Conservation (phyloP, 306 rosid genomes). For the Pyrus pyrifolia region DNA sequence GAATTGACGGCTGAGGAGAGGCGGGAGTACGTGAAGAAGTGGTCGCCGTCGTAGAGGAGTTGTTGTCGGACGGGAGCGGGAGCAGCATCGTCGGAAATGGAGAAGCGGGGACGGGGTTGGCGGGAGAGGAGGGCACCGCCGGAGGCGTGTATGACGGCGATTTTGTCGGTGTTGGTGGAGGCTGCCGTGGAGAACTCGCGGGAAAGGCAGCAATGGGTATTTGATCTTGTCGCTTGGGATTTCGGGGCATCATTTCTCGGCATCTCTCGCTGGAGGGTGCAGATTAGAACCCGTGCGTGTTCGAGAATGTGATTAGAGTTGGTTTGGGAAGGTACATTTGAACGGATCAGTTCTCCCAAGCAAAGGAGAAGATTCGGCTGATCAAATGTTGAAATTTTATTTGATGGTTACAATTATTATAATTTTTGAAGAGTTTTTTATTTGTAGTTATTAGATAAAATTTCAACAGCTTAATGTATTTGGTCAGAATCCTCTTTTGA, state of each 20-base stretch:
- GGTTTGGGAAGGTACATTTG: no score
- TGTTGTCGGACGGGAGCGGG: not conserved
- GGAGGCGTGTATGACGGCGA: conserved; percentile 65
- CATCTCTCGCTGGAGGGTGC: not conserved
- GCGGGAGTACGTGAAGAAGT: conserved; percentile 56
- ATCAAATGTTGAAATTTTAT: no score
- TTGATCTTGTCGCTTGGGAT: not conserved
- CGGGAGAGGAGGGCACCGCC: conserved; percentile 33
- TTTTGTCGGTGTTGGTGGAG: conserved; percentile 44
- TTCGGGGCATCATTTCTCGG: not conserved
- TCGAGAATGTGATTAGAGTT: no score
- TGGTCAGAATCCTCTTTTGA: no score
- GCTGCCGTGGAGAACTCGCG: conserved; percentile 56
- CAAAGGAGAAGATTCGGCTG: no score
- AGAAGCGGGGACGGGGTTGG: conserved; percentile 1
- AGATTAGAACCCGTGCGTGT: no score
- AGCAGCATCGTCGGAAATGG: not conserved
- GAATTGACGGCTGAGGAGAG: conserved; percentile 45
- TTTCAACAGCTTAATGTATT: no score
- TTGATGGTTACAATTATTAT: no score
- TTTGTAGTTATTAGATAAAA: no score
- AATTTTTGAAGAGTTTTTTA: no score
- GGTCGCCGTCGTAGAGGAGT: conserved; percentile 34
- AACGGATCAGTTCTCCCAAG: no score
- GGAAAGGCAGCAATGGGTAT: conserved; percentile 47